Conservation (phyloP, 768 basidiomycete genomes). For the Neoboletus subvelutipes region DNA sequence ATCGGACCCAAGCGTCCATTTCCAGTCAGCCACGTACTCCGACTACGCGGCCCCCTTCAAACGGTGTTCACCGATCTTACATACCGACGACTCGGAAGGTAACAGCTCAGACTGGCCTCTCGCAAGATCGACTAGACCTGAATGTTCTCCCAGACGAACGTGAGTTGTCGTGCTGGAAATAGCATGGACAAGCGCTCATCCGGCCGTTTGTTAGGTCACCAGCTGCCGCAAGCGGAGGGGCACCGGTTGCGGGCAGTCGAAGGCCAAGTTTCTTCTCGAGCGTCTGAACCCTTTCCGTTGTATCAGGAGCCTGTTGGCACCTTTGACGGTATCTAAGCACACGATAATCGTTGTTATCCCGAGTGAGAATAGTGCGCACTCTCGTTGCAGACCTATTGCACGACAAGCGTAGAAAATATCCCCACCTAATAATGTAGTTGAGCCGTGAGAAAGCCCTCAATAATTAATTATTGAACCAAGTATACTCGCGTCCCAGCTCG, state of each 20-base stretch:
- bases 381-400: constrained; percentile 7
- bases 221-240: not conserved
- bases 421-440: not conserved
- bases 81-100: not conserved
- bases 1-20: not conserved
- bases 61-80: not conserved
- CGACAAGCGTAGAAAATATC: constrained; percentile 9
- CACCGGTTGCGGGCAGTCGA: not conserved
- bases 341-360: not conserved
- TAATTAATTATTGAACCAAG: not conserved
- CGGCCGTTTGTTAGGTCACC: constrained; percentile 5
- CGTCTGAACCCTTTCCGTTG: constrained; percentile 15
- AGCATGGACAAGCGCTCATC: not conserved
- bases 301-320: not conserved
- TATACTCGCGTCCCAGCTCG: not conserved
- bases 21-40: not conserved
- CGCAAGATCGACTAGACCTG: not conserved
- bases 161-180: constrained; percentile 1
- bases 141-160: not conserved
- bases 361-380: constrained; percentile 9
- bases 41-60: not conserved
- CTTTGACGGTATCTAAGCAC: not conserved
- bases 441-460: constrained; percentile 19
- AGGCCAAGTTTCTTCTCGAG: constrained; percentile 3
- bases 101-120: not conserved